A percentile compares a stretch with the other conserved stretches of the same genome.
Conservation (phyloP, 345 rosid genomes). For the Theobroma cacao region DNA sequence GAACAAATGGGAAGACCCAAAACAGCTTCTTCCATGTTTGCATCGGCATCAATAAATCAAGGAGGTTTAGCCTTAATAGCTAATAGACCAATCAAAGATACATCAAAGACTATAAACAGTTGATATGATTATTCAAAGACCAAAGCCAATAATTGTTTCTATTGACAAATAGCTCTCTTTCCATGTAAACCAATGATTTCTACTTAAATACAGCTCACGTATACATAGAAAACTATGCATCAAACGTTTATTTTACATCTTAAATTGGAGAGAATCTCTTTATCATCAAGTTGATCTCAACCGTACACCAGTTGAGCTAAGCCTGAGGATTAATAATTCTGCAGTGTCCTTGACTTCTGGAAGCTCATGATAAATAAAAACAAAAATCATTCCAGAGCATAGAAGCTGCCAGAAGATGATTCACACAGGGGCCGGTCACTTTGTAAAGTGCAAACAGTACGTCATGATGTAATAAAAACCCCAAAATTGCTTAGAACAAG, state of each 20-base stretch:
- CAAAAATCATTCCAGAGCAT: not conserved
- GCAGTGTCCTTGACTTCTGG: not conserved
- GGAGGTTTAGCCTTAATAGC: not conserved
- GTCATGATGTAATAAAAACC: not conserved
- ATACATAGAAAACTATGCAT: no score
- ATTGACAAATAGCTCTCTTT: not conserved
- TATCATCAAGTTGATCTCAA: no score
- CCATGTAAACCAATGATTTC: not conserved
- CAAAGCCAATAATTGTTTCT: not conserved
- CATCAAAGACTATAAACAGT: not conserved
- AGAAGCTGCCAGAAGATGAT: not conserved
- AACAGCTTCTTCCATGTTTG: not conserved
- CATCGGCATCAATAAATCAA: not conserved
- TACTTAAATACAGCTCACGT: no score
- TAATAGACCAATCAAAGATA: not conserved
- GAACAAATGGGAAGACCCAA: not conserved
- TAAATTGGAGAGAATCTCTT: no score
- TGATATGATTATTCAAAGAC: not conserved
- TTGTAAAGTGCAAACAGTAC: not conserved
- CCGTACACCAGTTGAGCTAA: no score
- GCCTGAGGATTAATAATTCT: not conserved
- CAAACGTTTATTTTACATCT: no score
- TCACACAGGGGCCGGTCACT: not conserved
- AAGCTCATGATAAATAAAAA: not conserved
- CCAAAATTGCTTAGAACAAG: not conserved